A percentile compares a stretch with the other conserved stretches of the same genome.
These are phyloP conservation scores for Gonapodya sp. DNA, from an alignment of 192 early-diverging fungal species.

Conservation along the genomic window DNA sequence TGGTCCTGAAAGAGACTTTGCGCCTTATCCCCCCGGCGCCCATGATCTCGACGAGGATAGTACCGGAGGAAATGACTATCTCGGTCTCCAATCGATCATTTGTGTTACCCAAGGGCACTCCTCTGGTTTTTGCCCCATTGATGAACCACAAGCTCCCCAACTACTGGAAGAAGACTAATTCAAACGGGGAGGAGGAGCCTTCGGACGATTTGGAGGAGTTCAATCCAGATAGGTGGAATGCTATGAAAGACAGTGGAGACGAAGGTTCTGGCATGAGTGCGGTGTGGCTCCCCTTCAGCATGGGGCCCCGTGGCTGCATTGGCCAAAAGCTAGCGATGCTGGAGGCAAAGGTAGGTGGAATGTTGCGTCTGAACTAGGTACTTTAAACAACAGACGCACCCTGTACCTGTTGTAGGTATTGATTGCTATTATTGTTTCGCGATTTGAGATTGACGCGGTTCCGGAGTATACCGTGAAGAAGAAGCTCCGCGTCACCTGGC, in stretches of 20 bases:
- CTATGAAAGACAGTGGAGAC: slow-evolving; percentile 15
- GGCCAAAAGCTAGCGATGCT: slow-evolving; percentile 44
- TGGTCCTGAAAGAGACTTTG: slow-evolving; percentile 39
- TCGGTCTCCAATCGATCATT: slow-evolving; percentile 15
- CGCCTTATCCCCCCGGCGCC: slow-evolving; percentile 44
- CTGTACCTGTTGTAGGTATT: slow-evolving; percentile 14
- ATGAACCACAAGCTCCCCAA: slow-evolving; percentile 27
- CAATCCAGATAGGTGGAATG: slow-evolving; percentile 43
- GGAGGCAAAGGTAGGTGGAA: slow-evolving; percentile 41
- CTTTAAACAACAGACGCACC: too few relatives aligned
- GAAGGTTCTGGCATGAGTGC: slow-evolving; percentile 11
- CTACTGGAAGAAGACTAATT: slow-evolving; percentile 25
- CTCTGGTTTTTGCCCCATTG: slow-evolving; percentile 28
- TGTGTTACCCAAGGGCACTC: slow-evolving; percentile 33
- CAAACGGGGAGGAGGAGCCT: not conserved
- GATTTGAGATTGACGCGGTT: slow-evolving; percentile 27
- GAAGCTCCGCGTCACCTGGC: slow-evolving; percentile 29
- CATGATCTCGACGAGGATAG: slow-evolving; percentile 26
- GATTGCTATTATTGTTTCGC: slow-evolving; percentile 29
- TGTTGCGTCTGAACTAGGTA: not conserved
- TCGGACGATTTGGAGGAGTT: slow-evolving; percentile 35
- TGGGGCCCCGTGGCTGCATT: slow-evolving; percentile 43
- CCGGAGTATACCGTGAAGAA: slow-evolving; percentile 33
- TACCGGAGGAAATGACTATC: slow-evolving; percentile 24
- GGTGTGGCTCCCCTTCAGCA: slow-evolving; percentile 33